Evolutionary conservation across 352 stramenopile species (phyloP).

Genomic region (Pythium aristosporum): DNA sequence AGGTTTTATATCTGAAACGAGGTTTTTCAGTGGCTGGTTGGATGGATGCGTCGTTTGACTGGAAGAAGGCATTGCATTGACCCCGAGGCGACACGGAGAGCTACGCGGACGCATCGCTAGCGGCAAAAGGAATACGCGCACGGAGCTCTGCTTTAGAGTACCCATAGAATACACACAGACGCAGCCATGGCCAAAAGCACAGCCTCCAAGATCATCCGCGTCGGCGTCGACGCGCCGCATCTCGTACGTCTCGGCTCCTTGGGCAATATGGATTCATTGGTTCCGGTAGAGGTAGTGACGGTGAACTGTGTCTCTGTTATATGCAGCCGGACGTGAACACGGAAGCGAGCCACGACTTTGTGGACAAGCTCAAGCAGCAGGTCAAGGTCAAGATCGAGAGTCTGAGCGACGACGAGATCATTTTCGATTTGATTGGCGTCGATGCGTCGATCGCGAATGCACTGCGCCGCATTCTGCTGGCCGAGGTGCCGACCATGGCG

Average conservation of each 20-base stretch:
- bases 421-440: conserved; percentile 91
- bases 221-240: conserved; percentile 75
- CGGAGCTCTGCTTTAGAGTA: conserved; percentile 3
- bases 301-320: conserved; percentile 1
- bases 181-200: conserved; percentile 62
- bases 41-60: conserved; percentile 37
- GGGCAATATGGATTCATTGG: neutral
- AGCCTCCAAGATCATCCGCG: conserved; percentile 66
- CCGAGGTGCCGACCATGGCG: conserved; percentile 92
- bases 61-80: conserved; percentile 23
- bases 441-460: conserved; percentile 93
- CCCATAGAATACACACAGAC: conserved; percentile 12
- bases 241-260: conserved; percentile 43
- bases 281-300: neutral
- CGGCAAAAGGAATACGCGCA: neutral
- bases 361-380: conserved; percentile 82
- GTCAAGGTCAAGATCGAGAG: conserved; percentile 86
- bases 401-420: conserved; percentile 84
- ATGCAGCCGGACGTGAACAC: conserved; percentile 73
- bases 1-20: conserved; percentile 11
- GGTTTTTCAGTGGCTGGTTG: conserved; percentile 32
- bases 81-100: conserved; percentile 18
- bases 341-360: conserved; percentile 71
- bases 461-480: conserved; percentile 87
- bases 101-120: conserved; percentile 7